Evolutionary conservation across 140 eudicot genomes (phyloP), one percentile per base, ranked within the genome.

Genomic region (Eryngium alpinum): DNA sequence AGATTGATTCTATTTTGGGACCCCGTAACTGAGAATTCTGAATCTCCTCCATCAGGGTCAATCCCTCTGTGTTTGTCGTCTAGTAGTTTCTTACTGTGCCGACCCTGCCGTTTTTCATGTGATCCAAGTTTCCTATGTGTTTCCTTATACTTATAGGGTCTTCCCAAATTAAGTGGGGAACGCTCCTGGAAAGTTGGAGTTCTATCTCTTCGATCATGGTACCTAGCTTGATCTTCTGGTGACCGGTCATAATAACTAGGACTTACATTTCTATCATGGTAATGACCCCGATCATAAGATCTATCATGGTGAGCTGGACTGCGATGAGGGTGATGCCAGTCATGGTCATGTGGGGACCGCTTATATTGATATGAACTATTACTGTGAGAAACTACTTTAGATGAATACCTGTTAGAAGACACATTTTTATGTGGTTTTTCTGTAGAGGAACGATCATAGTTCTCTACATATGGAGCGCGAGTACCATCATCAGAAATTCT

Each of bases 291-390:
- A 59, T 82, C 92, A 83, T 83, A 73, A 44, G 91, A 89, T 81
- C 86, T 74, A 16, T 88, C 97, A 79, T 82, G 91, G 10, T 84
- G 92, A 56, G 81, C 89, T 12, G 97, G 75, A 70, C 34, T n/a
- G 78, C 88, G 86, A 49, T 87, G 85, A 65, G 87, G 94, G 62
- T 88, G 80, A 80, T 89, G 80, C 80, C 91, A 96, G 85, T 88
- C 75, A 85, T 94, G 90, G 71, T 94, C 95, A 71, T 70, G 93
- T 83, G 97, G 96, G 88, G 97, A 94, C 91, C 91, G 89, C 82
- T 94, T 96, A 74, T 88, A 72, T 63, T 86, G 97, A 83, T 84
- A 92, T 69, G 97, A 97, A 83, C 79, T 51, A 72, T 29, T 46
- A 72, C 38, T 70, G 31, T 70, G 75, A 1, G 18, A 70, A 32